A percentile compares a stretch with the other conserved stretches of the same genome.
Conservation (phyloP, 768 basidiomycete genomes). For the Glaciozyma martinii region DNA sequence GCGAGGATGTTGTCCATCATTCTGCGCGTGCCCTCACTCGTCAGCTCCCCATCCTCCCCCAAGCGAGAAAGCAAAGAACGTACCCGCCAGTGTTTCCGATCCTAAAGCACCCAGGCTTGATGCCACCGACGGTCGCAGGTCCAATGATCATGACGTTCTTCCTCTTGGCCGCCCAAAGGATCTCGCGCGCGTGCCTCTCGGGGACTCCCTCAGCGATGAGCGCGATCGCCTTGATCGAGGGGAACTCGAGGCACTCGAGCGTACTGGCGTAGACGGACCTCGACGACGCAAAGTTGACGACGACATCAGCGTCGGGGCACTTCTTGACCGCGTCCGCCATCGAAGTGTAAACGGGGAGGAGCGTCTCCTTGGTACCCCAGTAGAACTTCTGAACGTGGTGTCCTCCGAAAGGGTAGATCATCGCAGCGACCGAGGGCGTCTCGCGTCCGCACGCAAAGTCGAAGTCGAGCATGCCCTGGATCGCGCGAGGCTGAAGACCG, state of each 20-base stretch:
- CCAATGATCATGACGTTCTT: conserved; percentile 88
- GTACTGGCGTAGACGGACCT: conserved; percentile 92
- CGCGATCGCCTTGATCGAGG: conserved; percentile 65
- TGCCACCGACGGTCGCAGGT: conserved; percentile 96
- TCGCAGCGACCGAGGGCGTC: conserved; percentile 88
- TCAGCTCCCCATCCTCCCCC: conserved; percentile 1
- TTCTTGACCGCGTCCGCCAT: conserved; percentile 84
- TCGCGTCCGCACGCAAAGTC: conserved; percentile 94
- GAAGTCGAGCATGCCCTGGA: conserved; percentile 97
- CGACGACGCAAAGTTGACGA: conserved; percentile 94
- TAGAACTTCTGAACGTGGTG: conserved; percentile 99
- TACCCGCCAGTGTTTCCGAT: conserved; percentile 98
- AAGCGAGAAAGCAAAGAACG: conserved; percentile 35
- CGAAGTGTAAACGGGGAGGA: conserved; percentile 91
- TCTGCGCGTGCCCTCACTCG: conserved; percentile 44
- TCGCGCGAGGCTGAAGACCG: conserved; percentile 96
- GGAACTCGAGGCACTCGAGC: conserved; percentile 72
- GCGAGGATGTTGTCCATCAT: conserved; percentile 99
- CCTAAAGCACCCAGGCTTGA: conserved; percentile 99
- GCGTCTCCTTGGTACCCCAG: conserved; percentile 99
- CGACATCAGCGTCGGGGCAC: conserved; percentile 91
- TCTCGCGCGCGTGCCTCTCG: conserved; percentile 91
- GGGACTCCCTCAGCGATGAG: conserved; percentile 99
- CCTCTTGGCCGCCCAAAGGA: conserved; percentile 74
- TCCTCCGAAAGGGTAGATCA: conserved; percentile 99